These are phyloP conservation scores for Pseudotsuga menziesii DNA, from an alignment of 75 land plant genomes.

Conservation along the genomic window DNA sequence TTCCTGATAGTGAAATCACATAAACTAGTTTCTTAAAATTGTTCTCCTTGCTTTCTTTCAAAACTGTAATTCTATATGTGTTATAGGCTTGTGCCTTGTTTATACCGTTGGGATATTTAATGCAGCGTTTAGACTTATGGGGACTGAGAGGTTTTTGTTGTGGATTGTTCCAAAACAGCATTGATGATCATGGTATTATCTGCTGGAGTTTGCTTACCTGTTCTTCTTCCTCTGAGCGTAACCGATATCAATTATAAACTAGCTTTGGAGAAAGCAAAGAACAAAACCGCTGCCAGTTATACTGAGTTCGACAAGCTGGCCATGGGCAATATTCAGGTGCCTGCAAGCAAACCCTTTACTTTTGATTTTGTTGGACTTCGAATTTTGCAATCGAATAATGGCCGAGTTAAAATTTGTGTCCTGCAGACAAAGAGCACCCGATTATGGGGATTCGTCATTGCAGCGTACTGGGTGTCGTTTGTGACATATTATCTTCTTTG, in stretches of 20 bases:
- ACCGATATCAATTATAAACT: conserved; percentile 31
- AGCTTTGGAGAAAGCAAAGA: not conserved
- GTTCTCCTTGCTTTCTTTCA: not conserved
- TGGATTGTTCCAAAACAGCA: conserved; percentile 36
- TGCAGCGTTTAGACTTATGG: too few relatives aligned
- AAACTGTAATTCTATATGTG: not conserved
- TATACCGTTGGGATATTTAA: too few relatives aligned
- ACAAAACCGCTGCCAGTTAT: conserved; percentile 30
- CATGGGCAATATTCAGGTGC: conserved; percentile 74
- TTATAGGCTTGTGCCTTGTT: not conserved
- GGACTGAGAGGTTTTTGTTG: not conserved
- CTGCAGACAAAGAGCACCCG: conserved; percentile 27
- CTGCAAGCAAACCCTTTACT: not conserved
- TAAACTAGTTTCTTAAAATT: too few relatives aligned
- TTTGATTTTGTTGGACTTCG: not conserved
- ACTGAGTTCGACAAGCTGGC: conserved; percentile 61
- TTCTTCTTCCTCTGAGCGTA: conserved; percentile 71
- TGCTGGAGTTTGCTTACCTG: conserved; percentile 59
- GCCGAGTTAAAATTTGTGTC: not conserved
- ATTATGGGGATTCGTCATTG: conserved; percentile 73
- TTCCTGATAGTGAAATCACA: too few relatives aligned
- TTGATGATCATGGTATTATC: conserved; percentile 60
- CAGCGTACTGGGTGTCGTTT: conserved; percentile 68
- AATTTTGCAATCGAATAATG: not conserved
- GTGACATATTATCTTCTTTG: conserved; percentile 56